Evolutionary conservation across 2,329 filamentous ascomycete genomes (phyloP), one percentile per base, ranked within the genome.

Genomic region (Zarea fungicola): DNA sequence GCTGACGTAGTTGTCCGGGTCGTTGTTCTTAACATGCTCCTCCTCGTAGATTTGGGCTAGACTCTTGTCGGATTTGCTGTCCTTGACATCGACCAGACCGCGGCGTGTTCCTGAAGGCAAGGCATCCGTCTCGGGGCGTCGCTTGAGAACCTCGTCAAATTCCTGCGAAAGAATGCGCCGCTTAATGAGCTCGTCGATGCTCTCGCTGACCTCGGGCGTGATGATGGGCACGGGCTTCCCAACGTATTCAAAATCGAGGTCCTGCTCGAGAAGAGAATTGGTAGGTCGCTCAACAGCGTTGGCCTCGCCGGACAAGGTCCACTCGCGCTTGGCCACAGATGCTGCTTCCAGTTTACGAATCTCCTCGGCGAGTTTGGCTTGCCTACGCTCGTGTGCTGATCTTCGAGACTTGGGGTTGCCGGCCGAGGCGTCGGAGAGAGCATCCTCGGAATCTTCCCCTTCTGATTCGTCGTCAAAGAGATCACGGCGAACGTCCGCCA

Each of bases 161-260:
- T 96, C 87, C 55, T 85, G 84, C 1, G 87, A 84, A 13, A 97
- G 72, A 57, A 99, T 96, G 42, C 93, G 86, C 32, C 89, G 83
- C 70, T 97, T 97, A 72, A 99, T 91, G 51, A 99, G 79, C 28
- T 88, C 85, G 68, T 99, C 93, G 50, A 99, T 95, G 58, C 84
- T 84, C 65, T 96, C 91, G 47, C 84, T 95, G 34, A 95, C 77
- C 65, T 96, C 91, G 35, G 88, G 85, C 0, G 93, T 97, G 64
- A 96, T 90, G 52, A 97, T 87, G 2, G 92, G 89, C 1, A 97
- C 86, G 1, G 93, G 92, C 66, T 97, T 99, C 61, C 93, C 93
- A 19, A 89, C 83, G 59, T 95, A 84, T 69, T 99, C 93, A 62
- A 97, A 99, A 56, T 97, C 92, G 22, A 99, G 78, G 60, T 97